phyloP scores from a whole-genome alignment of 1,284 basidiomycete species.

The Ceratobasidium sp. region DNA sequence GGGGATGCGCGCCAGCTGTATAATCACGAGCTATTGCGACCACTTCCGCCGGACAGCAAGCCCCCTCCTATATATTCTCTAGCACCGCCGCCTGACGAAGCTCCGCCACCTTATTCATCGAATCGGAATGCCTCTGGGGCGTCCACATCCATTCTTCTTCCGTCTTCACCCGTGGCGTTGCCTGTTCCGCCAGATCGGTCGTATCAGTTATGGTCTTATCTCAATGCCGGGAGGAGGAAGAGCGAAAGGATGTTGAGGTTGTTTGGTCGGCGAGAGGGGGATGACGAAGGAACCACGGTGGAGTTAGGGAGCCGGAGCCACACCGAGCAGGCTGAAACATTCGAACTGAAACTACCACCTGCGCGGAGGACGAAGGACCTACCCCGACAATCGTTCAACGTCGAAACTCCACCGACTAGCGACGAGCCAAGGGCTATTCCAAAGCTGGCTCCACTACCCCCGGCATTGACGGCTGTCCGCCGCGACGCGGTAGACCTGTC shows the following conservation, averaged over 20 bases:
- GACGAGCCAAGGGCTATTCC: background rate
- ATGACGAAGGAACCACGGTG: background rate
- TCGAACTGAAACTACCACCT: slow-evolving; percentile 1
- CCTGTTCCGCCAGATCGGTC: background rate
- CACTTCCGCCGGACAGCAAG: background rate
- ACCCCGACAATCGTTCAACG: background rate
- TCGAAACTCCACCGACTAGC: background rate
- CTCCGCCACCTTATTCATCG: background rate
- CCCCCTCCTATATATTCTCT: slow-evolving; percentile 37
- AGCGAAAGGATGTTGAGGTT: background rate
- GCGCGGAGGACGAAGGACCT: slow-evolving; percentile 32
- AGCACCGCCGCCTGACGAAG: background rate
- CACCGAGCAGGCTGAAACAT: background rate
- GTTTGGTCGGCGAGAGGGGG: background rate
- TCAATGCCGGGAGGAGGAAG: background rate
- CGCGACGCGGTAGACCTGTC: background rate
- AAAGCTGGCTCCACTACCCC: background rate
- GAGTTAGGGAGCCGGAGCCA: background rate
- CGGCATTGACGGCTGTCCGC: background rate
- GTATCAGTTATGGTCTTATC: background rate
- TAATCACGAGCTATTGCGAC: slow-evolving; percentile 16
- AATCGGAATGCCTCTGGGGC: slow-evolving; percentile 1
- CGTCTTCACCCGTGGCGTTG: background rate
- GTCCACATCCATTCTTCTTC: background rate
- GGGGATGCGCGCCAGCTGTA: slow-evolving; percentile 38